Evolutionary conservation across 2,329 filamentous ascomycete species (phyloP).

Genomic region (Scedosporium boydii): DNA sequence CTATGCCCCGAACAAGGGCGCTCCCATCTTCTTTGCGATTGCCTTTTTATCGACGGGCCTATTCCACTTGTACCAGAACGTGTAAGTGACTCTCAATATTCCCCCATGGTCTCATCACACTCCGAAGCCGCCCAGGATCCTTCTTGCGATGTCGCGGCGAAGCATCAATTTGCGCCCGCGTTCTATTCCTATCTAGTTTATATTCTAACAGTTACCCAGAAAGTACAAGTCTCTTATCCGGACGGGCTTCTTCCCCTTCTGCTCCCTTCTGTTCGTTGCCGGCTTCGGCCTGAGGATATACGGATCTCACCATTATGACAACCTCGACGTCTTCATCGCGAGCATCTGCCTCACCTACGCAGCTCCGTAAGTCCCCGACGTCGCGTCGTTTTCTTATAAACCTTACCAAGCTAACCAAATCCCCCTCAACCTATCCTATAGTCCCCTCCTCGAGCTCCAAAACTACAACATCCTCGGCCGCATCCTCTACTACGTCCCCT

Average conservation of each 20-base stretch:
- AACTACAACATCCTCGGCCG: constrained; percentile 54
- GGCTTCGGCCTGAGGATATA: constrained; percentile 40
- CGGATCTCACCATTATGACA: constrained; percentile 21
- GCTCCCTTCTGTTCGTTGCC: constrained; percentile 40
- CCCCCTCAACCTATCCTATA: constrained; percentile 11
- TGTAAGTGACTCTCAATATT: constrained; percentile 27
- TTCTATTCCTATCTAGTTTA: not conserved
- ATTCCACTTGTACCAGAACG: constrained; percentile 31
- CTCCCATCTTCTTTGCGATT: constrained; percentile 35
- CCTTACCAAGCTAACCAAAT: not conserved
- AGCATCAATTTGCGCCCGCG: not conserved
- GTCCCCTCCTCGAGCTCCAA: constrained; percentile 48
- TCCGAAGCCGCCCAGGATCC: not conserved
- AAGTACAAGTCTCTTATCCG: constrained; percentile 48
- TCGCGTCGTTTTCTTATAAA: not conserved
- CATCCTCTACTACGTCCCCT: constrained; percentile 50
- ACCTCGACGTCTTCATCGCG: constrained; percentile 21
- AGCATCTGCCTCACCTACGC: constrained; percentile 25
- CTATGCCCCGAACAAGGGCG: constrained; percentile 37
- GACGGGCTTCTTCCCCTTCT: constrained; percentile 44
- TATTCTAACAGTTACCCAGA: constrained; percentile 19
- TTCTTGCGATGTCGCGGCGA: not conserved
- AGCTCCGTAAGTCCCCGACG: constrained; percentile 18
- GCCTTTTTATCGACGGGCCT: constrained; percentile 27
- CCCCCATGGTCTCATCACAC: no score